Evolutionary conservation across 2,329 filamentous ascomycete genomes (phyloP).

Genomic region (Aspergillus clavatus): DNA sequence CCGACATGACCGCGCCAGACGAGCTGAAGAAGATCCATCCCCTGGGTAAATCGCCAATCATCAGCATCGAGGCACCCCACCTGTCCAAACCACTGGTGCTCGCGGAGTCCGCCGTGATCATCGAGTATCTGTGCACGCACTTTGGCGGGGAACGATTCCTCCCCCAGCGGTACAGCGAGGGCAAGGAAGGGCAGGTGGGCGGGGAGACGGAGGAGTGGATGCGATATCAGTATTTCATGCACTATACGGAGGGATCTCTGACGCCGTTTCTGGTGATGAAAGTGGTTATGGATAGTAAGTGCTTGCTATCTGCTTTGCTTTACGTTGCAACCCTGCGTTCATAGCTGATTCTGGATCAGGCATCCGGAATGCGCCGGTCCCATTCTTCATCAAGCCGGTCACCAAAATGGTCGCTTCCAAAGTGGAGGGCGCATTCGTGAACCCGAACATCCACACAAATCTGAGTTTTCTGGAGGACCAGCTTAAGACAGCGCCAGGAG

Average conservation of each 20-base stretch:
- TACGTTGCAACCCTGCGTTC: too few relatives aligned
- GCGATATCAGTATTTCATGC: slow-evolving; percentile 65
- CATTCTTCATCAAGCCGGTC: slow-evolving; percentile 66
- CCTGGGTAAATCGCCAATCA: slow-evolving; percentile 78
- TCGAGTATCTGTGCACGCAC: slow-evolving; percentile 73
- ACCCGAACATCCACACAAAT: slow-evolving; percentile 39
- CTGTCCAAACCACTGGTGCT: slow-evolving; percentile 55
- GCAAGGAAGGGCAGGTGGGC: slow-evolving; percentile 52
- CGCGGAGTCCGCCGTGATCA: slow-evolving; percentile 76
- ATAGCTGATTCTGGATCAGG: slow-evolving; percentile 18
- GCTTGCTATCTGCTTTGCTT: too few relatives aligned
- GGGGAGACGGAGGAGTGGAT: slow-evolving; percentile 58
- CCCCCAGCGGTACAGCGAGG: slow-evolving; percentile 48
- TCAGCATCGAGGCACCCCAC: slow-evolving; percentile 56
- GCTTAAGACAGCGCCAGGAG: slow-evolving; percentile 38
- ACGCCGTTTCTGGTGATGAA: slow-evolving; percentile 66
- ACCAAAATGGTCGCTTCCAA: slow-evolving; percentile 50
- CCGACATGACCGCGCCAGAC: slow-evolving; percentile 64
- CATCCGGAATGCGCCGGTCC: slow-evolving; percentile 52
- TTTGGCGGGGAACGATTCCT: slow-evolving; percentile 48
- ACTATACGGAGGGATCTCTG: slow-evolving; percentile 79
- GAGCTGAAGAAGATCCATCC: slow-evolving; percentile 75
- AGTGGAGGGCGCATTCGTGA: slow-evolving; percentile 38
- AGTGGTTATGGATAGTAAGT: slow-evolving; percentile 56
- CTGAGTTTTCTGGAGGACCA: slow-evolving; percentile 44